Conservation (phyloP, 257 asterid species). For the Solanum dulcamara region DNA sequence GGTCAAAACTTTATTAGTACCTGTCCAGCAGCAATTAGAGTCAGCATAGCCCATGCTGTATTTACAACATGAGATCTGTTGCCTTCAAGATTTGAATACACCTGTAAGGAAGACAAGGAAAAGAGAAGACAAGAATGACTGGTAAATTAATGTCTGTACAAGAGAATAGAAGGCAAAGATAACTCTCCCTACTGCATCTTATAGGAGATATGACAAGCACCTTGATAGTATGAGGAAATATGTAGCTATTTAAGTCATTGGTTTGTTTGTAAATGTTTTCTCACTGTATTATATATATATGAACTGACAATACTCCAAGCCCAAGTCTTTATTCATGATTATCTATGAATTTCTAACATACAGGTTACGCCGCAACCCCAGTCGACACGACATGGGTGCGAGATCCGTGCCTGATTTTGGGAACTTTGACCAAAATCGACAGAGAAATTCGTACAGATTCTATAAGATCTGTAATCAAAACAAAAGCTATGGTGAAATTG, state of each 20-base stretch:
- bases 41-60: slow-evolving; percentile 84
- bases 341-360: background rate
- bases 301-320: background rate
- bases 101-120: slow-evolving; percentile 29
- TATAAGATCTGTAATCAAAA: too few relatives aligned
- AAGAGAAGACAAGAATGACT: background rate
- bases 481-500: background rate
- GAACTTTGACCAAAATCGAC: background rate
- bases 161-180: background rate
- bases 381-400: background rate
- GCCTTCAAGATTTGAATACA: slow-evolving; percentile 76
- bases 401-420: background rate
- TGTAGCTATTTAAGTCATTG: background rate
- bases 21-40: slow-evolving; percentile 93
- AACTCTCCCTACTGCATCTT: background rate
- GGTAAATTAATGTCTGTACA: slow-evolving; percentile 4
- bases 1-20: slow-evolving; percentile 14
- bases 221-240: background rate
- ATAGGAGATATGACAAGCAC: background rate
- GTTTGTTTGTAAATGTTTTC: background rate
- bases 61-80: slow-evolving; percentile 77
- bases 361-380: background rate
- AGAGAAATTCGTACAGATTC: background rate
- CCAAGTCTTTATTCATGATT: background rate
- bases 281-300: background rate